Percentiles rank a stretch among this genome's conserved stretches.
phyloP scores from a whole-genome alignment of 2,329 filamentous ascomycete species.

The Diaporthe vexans region DNA sequence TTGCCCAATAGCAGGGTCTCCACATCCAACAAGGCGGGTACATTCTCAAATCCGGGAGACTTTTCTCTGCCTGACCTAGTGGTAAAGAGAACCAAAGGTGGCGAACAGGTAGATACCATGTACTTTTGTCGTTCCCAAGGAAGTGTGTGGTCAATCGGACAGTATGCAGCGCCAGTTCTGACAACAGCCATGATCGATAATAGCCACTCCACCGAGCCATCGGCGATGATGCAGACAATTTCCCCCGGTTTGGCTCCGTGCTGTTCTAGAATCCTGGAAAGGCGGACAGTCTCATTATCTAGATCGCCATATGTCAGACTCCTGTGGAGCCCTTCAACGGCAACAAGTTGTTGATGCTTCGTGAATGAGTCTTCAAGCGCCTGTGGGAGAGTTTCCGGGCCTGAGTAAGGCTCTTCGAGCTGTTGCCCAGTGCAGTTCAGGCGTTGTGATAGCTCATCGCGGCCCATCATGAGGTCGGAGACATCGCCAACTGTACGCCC shows the following conservation, averaged over 20 bases:
- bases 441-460: neutral
- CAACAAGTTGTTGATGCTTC: neutral
- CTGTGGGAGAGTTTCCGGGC: neutral
- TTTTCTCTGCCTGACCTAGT: neutral
- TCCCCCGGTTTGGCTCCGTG: neutral
- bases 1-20: neutral
- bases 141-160: constrained; percentile 12
- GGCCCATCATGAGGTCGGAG: neutral
- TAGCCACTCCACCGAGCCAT: constrained; percentile 5
- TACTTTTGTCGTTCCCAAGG: neutral
- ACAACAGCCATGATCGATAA: constrained; percentile 5
- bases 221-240: constrained; percentile 6
- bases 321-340: neutral
- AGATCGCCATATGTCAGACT: neutral
- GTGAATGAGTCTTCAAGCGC: neutral
- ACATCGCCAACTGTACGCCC: neutral
- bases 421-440: neutral
- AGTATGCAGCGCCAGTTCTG: constrained; percentile 2
- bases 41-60: neutral
- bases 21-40: neutral
- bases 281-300: neutral
- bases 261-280: neutral
- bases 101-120: constrained; percentile 2
- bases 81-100: neutral
- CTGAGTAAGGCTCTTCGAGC: constrained; percentile 3